phyloP scores from a whole-genome alignment of 2,329 filamentous ascomycete species.

The Diaporthe australafricana region DNA sequence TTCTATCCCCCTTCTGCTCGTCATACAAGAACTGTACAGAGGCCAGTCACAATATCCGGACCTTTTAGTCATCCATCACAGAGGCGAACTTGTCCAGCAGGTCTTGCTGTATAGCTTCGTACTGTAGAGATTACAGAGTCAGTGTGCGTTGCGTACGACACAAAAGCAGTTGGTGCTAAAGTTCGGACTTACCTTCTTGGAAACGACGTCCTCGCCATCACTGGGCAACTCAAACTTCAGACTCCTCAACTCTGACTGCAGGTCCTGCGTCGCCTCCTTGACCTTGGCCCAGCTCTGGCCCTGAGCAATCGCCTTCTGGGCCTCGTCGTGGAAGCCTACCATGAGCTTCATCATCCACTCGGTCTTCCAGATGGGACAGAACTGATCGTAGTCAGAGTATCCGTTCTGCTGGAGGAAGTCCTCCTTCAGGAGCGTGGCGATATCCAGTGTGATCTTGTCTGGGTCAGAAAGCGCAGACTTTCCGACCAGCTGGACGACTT shows the following conservation, averaged over 20 bases:
- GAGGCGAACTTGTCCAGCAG: slow-evolving; percentile 99
- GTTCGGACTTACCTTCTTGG: slow-evolving; percentile 78
- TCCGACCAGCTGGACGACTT: slow-evolving; percentile 97
- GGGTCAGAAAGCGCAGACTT: slow-evolving; percentile 96
- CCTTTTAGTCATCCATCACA: slow-evolving; percentile 87
- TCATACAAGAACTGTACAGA: slow-evolving; percentile 30
- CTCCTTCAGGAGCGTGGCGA: slow-evolving; percentile 93
- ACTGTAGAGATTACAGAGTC: slow-evolving; percentile 65
- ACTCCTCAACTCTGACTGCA: slow-evolving; percentile 85
- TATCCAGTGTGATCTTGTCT: slow-evolving; percentile 98
- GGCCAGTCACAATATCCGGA: background rate
- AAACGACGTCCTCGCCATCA: slow-evolving; percentile 83
- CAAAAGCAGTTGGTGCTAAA: slow-evolving; percentile 5
- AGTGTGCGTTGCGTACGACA: slow-evolving; percentile 44
- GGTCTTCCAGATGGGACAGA: slow-evolving; percentile 99
- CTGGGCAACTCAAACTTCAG: slow-evolving; percentile 97
- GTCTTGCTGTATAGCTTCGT: slow-evolving; percentile 88
- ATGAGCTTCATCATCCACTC: slow-evolving; percentile 99
- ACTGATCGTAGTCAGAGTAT: slow-evolving; percentile 99
- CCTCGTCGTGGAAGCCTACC: slow-evolving; percentile 97
- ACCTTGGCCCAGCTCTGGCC: slow-evolving; percentile 95
- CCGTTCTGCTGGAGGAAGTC: slow-evolving; percentile 99
- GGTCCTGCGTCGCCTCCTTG: slow-evolving; percentile 86
- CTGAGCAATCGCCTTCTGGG: slow-evolving; percentile 92
- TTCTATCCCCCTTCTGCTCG: background rate